Conservation (phyloP, 805 yeast species). For the Metschnikowia picachoensis region DNA sequence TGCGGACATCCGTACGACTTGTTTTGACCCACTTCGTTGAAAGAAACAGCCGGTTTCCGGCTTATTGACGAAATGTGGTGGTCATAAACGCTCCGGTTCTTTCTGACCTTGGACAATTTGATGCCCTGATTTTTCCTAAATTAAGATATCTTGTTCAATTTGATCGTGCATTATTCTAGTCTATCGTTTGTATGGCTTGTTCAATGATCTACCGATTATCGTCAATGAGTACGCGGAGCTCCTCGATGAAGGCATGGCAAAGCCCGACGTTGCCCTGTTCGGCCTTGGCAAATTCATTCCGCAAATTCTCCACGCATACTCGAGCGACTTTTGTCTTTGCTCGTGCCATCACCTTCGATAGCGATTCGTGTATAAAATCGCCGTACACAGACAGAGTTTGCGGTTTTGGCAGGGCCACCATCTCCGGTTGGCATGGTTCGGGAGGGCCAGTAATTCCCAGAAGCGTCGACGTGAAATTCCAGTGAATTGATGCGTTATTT, state of each 20-base stretch:
- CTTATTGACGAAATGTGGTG: no score
- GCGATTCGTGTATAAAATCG: conserved; percentile 10
- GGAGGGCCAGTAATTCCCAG: not conserved
- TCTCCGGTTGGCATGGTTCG: not conserved
- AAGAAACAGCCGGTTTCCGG: no score
- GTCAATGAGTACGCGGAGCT: conserved; percentile 30
- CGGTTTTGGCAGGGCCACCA: conserved; percentile 1
- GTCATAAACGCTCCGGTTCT: no score
- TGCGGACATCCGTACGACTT: no score
- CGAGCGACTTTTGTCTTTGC: conserved; percentile 51
- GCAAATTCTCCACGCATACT: conserved; percentile 41
- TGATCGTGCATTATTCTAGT: not conserved
- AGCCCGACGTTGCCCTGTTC: conserved; percentile 61
- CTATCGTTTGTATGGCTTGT: no score
- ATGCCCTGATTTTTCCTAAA: no score
- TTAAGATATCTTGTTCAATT: not conserved
- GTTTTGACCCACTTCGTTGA: no score
- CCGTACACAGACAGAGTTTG: conserved; percentile 12
- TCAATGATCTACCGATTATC: not conserved
- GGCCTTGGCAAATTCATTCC: conserved; percentile 36
- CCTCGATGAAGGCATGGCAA: conserved; percentile 63
- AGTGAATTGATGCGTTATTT: conserved; percentile 18
- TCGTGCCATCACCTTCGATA: conserved; percentile 42
- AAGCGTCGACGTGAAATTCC: conserved; percentile 14
- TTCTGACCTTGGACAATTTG: no score